Conservation (phyloP, 2,329 filamentous ascomycete genomes). For the Fusarium oligoseptatum region DNA sequence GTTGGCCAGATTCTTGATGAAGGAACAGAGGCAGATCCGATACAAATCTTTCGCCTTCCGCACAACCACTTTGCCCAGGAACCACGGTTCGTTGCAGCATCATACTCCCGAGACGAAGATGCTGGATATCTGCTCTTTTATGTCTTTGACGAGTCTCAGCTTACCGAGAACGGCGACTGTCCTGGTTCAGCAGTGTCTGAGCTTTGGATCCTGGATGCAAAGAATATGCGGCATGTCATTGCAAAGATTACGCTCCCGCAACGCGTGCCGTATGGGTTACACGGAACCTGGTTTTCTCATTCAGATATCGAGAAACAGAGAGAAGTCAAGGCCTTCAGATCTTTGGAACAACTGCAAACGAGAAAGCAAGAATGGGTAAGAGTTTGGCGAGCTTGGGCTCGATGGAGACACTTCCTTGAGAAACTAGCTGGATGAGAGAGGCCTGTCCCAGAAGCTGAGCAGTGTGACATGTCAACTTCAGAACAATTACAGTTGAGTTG, state of each 20-base stretch:
- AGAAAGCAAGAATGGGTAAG: neutral
- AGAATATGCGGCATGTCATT: conserved; percentile 71
- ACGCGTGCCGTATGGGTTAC: conserved; percentile 77
- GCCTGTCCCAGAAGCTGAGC: too few relatives aligned
- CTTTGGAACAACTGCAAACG: neutral
- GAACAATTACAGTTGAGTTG: too few relatives aligned
- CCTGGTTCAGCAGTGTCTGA: conserved; percentile 64
- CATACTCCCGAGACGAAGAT: conserved; percentile 60
- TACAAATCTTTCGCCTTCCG: conserved; percentile 73
- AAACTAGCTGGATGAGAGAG: neutral
- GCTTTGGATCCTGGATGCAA: conserved; percentile 77
- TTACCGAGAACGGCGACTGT: conserved; percentile 64
- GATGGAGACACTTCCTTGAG: conserved; percentile 4
- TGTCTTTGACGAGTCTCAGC: conserved; percentile 77
- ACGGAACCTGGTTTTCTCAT: conserved; percentile 72
- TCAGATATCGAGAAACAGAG: conserved; percentile 65
- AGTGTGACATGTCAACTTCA: too few relatives aligned
- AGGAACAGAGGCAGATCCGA: conserved; percentile 63
- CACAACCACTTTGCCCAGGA: conserved; percentile 75
- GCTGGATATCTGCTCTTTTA: conserved; percentile 77
- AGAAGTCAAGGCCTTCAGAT: conserved; percentile 30
- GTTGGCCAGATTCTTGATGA: conserved; percentile 65
- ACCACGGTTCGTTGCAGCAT: conserved; percentile 70
- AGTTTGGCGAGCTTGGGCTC: neutral
- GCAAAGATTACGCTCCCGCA: conserved; percentile 72